Percentiles rank a stretch among this genome's conserved stretches.
These are phyloP conservation scores for Casuarina cunninghamiana DNA, from an alignment of 306 rosid genomes.

Conservation along the genomic window DNA sequence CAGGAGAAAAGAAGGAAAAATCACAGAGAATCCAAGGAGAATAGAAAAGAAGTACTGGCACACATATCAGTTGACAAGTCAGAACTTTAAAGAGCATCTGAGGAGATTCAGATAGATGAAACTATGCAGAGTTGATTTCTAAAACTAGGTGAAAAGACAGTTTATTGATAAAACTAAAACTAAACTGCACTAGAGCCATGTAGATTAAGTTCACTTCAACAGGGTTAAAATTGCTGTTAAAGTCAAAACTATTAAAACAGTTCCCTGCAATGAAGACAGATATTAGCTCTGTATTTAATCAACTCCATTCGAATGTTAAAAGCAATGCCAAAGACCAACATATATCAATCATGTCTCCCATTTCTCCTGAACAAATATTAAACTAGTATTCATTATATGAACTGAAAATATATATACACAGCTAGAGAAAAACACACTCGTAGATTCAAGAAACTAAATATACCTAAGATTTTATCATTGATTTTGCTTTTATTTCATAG, in stretches of 20 bases:
- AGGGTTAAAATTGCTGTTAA: neutral
- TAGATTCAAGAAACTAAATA: conserved; percentile 5
- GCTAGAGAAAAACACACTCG: neutral
- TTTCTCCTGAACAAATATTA: neutral
- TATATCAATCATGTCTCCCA: neutral
- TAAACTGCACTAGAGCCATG: neutral
- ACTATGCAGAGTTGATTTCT: conserved; percentile 8
- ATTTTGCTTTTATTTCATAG: neutral
- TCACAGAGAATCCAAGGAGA: conserved; percentile 4
- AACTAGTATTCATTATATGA: neutral
- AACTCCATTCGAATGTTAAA: neutral
- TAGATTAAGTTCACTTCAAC: neutral
- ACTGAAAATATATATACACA: neutral
- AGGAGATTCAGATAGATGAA: neutral
- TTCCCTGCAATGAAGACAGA: neutral
- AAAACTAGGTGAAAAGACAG: neutral
- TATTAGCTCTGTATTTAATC: neutral
- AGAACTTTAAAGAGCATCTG: conserved; percentile 5
- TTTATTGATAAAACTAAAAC: neutral
- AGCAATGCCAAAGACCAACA: neutral
- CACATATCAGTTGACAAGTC: conserved; percentile 5
- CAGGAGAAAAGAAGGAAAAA: conserved; percentile 28
- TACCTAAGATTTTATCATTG: neutral
- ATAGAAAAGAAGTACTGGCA: conserved; percentile 2
- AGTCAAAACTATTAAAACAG: neutral